phyloP scores from a whole-genome alignment of 768 basidiomycete genomes.

The Pulveroboletus sp. region DNA sequence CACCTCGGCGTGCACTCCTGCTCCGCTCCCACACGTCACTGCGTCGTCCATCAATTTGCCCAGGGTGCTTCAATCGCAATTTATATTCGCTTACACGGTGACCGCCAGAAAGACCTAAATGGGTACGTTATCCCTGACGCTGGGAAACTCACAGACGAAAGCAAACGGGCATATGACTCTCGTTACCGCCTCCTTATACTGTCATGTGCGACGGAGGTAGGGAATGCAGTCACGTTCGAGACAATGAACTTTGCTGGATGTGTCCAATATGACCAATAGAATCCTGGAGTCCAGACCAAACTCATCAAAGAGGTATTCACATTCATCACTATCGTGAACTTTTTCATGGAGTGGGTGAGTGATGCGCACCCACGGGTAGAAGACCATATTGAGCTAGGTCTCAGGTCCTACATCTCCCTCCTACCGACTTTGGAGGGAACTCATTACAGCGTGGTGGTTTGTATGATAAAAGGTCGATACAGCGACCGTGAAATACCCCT shows the following conservation, averaged over 20 bases:
- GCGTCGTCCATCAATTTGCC: not conserved
- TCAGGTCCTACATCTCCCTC: slow-evolving; percentile 6
- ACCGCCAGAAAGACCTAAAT: not conserved
- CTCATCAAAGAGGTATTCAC: slow-evolving; percentile 5
- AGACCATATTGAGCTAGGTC: slow-evolving; percentile 6
- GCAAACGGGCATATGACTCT: not conserved
- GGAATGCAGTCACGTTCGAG: slow-evolving; percentile 3
- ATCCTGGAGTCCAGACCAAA: not conserved
- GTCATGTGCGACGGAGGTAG: not conserved
- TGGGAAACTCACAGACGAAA: not conserved
- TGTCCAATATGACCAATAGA: too few relatives aligned
- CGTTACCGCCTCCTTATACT: not conserved
- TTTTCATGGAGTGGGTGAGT: slow-evolving; percentile 1
- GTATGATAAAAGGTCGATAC: slow-evolving; percentile 6
- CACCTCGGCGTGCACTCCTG: too few relatives aligned
- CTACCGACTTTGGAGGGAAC: not conserved
- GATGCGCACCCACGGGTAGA: slow-evolving; percentile 4
- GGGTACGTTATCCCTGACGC: not conserved
- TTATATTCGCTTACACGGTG: not conserved
- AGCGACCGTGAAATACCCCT: slow-evolving; percentile 1
- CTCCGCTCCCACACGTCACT: too few relatives aligned
- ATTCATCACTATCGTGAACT: not conserved
- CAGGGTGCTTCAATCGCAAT: not conserved
- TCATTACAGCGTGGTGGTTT: slow-evolving; percentile 15
- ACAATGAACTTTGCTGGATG: not conserved